Percentiles rank a stretch among this genome's conserved stretches.
Evolutionary conservation across 2,329 filamentous ascomycete species (phyloP).

Genomic region (Sarocladiaceae sp.): DNA sequence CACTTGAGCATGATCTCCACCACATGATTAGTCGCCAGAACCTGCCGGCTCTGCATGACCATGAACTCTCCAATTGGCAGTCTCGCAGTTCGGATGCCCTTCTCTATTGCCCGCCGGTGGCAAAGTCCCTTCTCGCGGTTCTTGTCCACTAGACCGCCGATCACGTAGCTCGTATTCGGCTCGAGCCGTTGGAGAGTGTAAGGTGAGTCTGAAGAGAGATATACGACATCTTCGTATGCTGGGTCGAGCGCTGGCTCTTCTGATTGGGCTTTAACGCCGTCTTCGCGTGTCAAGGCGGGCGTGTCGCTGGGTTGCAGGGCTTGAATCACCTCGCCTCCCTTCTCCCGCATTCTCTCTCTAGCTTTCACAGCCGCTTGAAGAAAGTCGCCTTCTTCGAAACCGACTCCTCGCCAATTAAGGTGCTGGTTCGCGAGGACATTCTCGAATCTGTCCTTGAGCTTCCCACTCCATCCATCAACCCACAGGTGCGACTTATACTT

Average conservation of each 20-base stretch:
- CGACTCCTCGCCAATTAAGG: constrained; percentile 71
- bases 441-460: constrained; percentile 73
- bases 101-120: constrained; percentile 69
- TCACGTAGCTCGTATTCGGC: constrained; percentile 84
- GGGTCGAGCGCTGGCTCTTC: constrained; percentile 25
- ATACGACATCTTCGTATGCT: constrained; percentile 55
- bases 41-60: constrained; percentile 78
- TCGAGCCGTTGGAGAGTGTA: constrained; percentile 77
- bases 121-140: constrained; percentile 95
- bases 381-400: constrained; percentile 70
- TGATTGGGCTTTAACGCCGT: constrained; percentile 11
- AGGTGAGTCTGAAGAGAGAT: constrained; percentile 87
- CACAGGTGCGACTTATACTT: constrained; percentile 64
- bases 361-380: constrained; percentile 60
- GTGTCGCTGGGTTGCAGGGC: constrained; percentile 38
- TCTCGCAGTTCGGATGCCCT: constrained; percentile 79
- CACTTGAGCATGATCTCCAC: constrained; percentile 94
- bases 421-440: constrained; percentile 66
- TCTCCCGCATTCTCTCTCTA: constrained; percentile 55
- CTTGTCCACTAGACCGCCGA: constrained; percentile 91
- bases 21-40: constrained; percentile 92
- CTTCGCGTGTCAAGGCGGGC: constrained; percentile 10
- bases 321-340: constrained; percentile 53
- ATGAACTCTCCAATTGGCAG: constrained; percentile 94
- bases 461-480: constrained; percentile 71